Percentiles rank a stretch among this genome's conserved stretches.
These are phyloP conservation scores for Wickerhamomyces alni DNA, from an alignment of 805 yeast genomes.

Conservation along the genomic window DNA sequence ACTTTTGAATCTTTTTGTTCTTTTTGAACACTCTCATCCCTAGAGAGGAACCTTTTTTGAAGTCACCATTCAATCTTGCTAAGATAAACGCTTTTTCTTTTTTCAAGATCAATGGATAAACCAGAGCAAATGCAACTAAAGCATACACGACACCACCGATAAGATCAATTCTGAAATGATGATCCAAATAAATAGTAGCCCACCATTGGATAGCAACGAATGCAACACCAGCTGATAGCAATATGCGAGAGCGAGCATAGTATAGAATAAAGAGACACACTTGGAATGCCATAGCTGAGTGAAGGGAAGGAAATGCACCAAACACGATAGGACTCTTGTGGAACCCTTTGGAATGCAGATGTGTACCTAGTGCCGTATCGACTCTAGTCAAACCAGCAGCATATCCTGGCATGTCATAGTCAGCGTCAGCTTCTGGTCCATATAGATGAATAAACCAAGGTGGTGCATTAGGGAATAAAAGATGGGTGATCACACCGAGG, in stretches of 20 bases:
- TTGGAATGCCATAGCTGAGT: constrained; percentile 60
- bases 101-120: constrained; percentile 33
- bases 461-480: constrained; percentile 63
- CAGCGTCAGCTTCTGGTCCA: constrained; percentile 49
- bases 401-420: constrained; percentile 59
- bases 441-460: constrained; percentile 66
- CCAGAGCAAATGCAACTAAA: constrained; percentile 33
- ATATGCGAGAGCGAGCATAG: constrained; percentile 27
- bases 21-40: constrained; percentile 62
- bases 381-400: constrained; percentile 67
- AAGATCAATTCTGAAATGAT: constrained; percentile 64
- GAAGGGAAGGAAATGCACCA: constrained; percentile 60
- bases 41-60: constrained; percentile 40
- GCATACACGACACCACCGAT: constrained; percentile 52
- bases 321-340: constrained; percentile 65
- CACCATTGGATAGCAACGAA: constrained; percentile 63
- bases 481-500: constrained; percentile 53
- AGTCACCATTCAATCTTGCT: constrained; percentile 34
- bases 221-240: constrained; percentile 27
- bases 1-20: constrained; percentile 37
- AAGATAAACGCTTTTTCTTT: constrained; percentile 17
- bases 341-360: constrained; percentile 54
- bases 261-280: constrained; percentile 34
- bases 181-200: constrained; percentile 70
- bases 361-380: constrained; percentile 58